Evolutionary conservation across 495 filamentous ascomycete species (phyloP), one percentile per base, ranked within the genome.

Genomic region (Pyrenopolyporus hunteri): DNA sequence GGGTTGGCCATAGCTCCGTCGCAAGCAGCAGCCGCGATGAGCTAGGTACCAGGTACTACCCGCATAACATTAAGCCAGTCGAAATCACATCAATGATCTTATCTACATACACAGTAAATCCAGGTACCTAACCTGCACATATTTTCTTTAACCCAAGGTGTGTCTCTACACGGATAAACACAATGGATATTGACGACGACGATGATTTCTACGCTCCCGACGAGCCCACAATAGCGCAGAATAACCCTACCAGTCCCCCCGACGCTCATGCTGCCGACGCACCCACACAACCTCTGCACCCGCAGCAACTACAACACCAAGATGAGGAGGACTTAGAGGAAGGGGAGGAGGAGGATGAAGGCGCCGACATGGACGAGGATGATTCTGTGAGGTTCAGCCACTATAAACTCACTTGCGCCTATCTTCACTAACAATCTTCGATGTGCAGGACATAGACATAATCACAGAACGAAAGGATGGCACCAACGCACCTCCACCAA

Each of bases 391-490:
- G 16, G 23, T 36, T 52, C 47, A 47, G 3, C 36, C 68, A 52
- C 20, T 11, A 39, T 32, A 39, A 0, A 20, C 28, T 4, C 29
- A 8, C 33, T 32, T 20, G 13, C 23, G 29, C 11, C 6, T 16
- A 20, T 28, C n/a, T 47, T 55, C 25, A 60, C 43, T 67, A 47
- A 59, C 70, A 64, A 52, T 64, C 48, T 14, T 9, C 14, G 6
- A 6, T 37, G 43, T 70, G 64, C 72, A 97, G 84, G 94, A 98
- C 58, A 89, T 98, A 64, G 92, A 98, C 66, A 95, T 98, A 66
- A 95, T 97, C 64, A 92, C 90, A 57, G 94, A 93, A 64, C 77
- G 83, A 26, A 90, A 94, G 74, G 91, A 92, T 47, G 88, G 88
- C 57, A 76, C 85, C 8, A 88, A 88, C 55, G 80, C 89, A 35